A percentile compares a stretch with the other conserved stretches of the same genome.
These are phyloP conservation scores for Hypoxylon sp. DNA, from an alignment of 2,329 filamentous ascomycete species.

Conservation along the genomic window DNA sequence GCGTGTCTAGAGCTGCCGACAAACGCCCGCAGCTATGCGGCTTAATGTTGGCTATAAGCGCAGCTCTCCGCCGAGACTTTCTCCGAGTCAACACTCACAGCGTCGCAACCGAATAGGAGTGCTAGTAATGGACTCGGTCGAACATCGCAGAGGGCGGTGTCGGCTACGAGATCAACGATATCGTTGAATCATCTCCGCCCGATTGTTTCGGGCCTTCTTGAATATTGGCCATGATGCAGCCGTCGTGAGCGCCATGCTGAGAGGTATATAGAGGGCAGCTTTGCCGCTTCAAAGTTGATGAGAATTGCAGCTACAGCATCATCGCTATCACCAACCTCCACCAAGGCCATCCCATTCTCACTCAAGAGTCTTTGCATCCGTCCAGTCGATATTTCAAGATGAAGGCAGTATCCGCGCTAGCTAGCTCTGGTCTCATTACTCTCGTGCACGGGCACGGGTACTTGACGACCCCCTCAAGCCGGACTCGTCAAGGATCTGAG, in stretches of 20 bases:
- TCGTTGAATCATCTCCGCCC: constrained; percentile 8
- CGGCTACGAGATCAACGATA: constrained; percentile 7
- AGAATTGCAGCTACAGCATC: constrained; percentile 5
- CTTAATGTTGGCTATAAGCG: constrained; percentile 21
- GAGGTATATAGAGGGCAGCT: constrained; percentile 20
- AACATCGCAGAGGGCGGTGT: constrained; percentile 13
- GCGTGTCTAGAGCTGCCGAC: constrained; percentile 23
- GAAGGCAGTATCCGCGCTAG: constrained; percentile 24
- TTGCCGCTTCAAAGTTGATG: constrained; percentile 7
- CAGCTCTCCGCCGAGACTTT: background rate
- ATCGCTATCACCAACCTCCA: constrained; percentile 4
- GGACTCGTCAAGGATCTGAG: constrained; percentile 54
- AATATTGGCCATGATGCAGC: constrained; percentile 10
- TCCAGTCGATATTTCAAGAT: constrained; percentile 17
- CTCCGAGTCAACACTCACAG: constrained; percentile 7
- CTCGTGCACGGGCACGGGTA: constrained; percentile 54
- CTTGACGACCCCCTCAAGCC: constrained; percentile 52
- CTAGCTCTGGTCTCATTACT: constrained; percentile 19
- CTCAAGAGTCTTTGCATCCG: constrained; percentile 12
- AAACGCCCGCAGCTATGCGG: constrained; percentile 30
- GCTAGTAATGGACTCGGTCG: constrained; percentile 24
- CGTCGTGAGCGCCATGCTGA: background rate
- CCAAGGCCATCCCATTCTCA: background rate
- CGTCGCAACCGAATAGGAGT: constrained; percentile 14
- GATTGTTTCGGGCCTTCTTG: constrained; percentile 28